A percentile compares a stretch with the other conserved stretches of the same genome.
These are phyloP conservation scores for Xylariaceae sp. DNA, from an alignment of 2,329 filamentous ascomycete genomes.

Conservation along the genomic window DNA sequence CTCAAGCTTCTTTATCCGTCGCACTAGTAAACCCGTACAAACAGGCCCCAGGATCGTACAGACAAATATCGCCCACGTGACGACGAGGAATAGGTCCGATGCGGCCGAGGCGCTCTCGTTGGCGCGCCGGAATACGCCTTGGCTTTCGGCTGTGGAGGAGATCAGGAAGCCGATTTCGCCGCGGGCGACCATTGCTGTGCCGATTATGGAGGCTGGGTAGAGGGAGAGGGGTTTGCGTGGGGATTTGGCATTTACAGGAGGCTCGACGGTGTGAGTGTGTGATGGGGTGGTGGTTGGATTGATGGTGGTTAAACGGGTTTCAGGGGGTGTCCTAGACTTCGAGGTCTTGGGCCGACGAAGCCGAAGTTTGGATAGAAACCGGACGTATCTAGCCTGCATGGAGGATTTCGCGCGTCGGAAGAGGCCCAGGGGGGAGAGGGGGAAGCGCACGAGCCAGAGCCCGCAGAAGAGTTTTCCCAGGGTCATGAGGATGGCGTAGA, in stretches of 20 bases:
- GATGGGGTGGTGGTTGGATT: no score
- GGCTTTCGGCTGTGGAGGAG: conserved; percentile 58
- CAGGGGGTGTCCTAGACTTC: background rate
- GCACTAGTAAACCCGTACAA: conserved; percentile 43
- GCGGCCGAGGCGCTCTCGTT: conserved; percentile 15
- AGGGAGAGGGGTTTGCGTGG: conserved; percentile 52
- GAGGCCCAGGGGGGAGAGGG: conserved; percentile 15
- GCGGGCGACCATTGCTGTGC: conserved; percentile 65
- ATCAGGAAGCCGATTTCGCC: conserved; percentile 79
- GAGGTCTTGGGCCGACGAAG: background rate
- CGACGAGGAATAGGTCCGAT: conserved; percentile 46
- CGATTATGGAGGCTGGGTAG: conserved; percentile 62
- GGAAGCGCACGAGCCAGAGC: conserved; percentile 47
- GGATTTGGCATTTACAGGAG: background rate
- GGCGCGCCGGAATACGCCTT: conserved; percentile 36
- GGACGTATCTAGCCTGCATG: conserved; percentile 7
- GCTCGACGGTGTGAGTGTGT: background rate
- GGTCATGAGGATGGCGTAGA: conserved; percentile 68
- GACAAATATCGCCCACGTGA: conserved; percentile 51
- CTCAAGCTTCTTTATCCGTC: conserved; percentile 36
- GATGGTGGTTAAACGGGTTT: background rate
- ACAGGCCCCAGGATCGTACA: conserved; percentile 51
- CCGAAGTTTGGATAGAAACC: conserved; percentile 18
- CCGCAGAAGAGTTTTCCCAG: conserved; percentile 58
- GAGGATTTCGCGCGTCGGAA: conserved; percentile 5